Percentiles rank a stretch among this genome's conserved stretches.
Evolutionary conservation across 2,329 filamentous ascomycete species (phyloP).

Genomic region (Hypoxylon sp.): DNA sequence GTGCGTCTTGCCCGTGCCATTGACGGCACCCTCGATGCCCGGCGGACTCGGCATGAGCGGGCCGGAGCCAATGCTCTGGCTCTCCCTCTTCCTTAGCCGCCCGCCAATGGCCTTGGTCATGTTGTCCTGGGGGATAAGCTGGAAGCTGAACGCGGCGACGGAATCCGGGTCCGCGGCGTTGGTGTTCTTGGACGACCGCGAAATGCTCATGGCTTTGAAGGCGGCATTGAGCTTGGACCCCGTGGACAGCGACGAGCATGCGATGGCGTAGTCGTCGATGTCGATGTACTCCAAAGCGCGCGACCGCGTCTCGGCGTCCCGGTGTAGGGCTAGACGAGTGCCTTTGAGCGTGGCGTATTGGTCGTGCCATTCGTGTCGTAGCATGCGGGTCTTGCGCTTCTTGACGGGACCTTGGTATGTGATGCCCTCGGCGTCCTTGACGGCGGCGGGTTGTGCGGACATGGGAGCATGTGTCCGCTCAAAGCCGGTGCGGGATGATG

Average conservation of each 20-base stretch:
- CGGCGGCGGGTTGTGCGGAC: conserved; percentile 40
- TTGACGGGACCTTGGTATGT: conserved; percentile 90
- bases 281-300: conserved; percentile 83
- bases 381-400: conserved; percentile 89
- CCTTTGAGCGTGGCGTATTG: conserved; percentile 89
- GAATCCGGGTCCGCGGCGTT: conserved; percentile 59
- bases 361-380: conserved; percentile 94
- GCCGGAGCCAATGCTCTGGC: conserved; percentile 55
- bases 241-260: conserved; percentile 81
- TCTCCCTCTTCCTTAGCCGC: conserved; percentile 67
- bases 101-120: conserved; percentile 61
- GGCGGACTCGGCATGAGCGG: conserved; percentile 51
- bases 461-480: conserved; percentile 61
- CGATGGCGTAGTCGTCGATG: conserved; percentile 89
- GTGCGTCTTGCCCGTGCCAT: conserved; percentile 83
- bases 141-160: conserved; percentile 82
- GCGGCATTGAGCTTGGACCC: conserved; percentile 87
- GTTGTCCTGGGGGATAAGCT: conserved; percentile 80
- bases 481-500: conserved; percentile 58
- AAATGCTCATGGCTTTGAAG: conserved; percentile 82
- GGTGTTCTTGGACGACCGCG: conserved; percentile 53
- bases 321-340: conserved; percentile 81
- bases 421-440: conserved; percentile 63
- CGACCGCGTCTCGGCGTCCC: conserved; percentile 63
- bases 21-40: conserved; percentile 57